Percentiles rank a stretch among this genome's conserved stretches.
Evolutionary conservation across 2,329 filamentous ascomycete genomes (phyloP).

Genomic region (Ceratocystis lukuohia): DNA sequence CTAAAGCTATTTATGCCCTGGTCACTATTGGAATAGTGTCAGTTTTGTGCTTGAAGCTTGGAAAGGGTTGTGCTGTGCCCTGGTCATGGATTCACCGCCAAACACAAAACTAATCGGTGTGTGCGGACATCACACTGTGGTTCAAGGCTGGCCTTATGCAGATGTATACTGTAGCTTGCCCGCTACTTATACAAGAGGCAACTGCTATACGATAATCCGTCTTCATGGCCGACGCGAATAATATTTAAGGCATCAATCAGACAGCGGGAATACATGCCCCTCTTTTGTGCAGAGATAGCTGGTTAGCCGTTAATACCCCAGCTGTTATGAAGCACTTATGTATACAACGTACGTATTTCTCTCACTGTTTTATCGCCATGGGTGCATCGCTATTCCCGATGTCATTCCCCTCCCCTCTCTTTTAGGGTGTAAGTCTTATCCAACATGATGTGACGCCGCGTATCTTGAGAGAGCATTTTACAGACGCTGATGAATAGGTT

Average conservation of each 20-base stretch:
- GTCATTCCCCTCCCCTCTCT: background rate
- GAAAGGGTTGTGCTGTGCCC: too few relatives aligned
- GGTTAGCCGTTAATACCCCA: too few relatives aligned
- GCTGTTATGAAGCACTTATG: background rate
- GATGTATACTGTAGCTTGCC: too few relatives aligned
- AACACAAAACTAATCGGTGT: background rate
- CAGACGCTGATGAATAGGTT: background rate
- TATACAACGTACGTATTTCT: background rate
- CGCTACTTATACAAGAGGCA: too few relatives aligned
- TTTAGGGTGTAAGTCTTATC: background rate
- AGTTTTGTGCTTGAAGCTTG: background rate
- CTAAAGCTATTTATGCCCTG: slow-evolving; percentile 12
- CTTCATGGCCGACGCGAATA: too few relatives aligned
- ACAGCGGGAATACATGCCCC: background rate
- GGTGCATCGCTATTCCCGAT: background rate
- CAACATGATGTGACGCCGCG: background rate
- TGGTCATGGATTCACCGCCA: background rate
- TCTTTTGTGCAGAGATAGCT: background rate
- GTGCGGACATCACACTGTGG: too few relatives aligned
- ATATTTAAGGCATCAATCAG: too few relatives aligned
- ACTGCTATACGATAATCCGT: too few relatives aligned
- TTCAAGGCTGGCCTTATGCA: too few relatives aligned
- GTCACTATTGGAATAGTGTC: background rate
- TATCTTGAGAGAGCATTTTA: background rate
- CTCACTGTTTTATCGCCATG: background rate